A percentile compares a stretch with the other conserved stretches of the same genome.
Evolutionary conservation across 768 basidiomycete genomes (phyloP).

Genomic region (Grammothele lineata): DNA sequence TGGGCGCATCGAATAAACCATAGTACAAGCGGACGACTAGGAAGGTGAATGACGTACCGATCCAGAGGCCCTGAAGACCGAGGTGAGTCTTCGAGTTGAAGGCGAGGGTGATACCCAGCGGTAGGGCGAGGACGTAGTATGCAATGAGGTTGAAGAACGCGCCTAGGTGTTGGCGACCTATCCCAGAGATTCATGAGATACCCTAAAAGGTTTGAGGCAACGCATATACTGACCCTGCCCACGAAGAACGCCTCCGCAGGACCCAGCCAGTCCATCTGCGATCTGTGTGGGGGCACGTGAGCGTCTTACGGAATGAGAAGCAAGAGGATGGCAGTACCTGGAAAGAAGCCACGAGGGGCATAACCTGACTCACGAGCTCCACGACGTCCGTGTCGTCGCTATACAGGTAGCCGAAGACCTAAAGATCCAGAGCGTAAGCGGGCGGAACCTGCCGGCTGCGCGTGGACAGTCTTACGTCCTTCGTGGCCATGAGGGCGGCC

Average conservation of each 20-base stretch:
- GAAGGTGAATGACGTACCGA: conserved; percentile 28
- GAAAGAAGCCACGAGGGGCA: conserved; percentile 53
- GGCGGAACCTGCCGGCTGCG: neutral
- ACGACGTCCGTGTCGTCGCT: conserved; percentile 59
- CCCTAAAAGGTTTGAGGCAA: no score
- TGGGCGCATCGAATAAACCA: neutral
- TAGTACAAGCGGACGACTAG: no score
- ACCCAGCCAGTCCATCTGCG: conserved; percentile 48
- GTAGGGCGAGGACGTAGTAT: conserved; percentile 51
- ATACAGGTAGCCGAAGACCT: conserved; percentile 67
- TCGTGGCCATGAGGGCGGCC: conserved; percentile 49
- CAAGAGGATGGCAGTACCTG: conserved; percentile 32
- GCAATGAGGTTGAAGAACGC: conserved; percentile 71
- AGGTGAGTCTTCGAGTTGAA: conserved; percentile 34
- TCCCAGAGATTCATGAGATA: no score
- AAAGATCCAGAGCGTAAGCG: neutral
- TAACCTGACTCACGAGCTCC: conserved; percentile 41
- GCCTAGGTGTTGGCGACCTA: conserved; percentile 62
- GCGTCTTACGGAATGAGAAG: no score
- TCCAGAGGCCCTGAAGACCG: conserved; percentile 50
- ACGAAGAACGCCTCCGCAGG: conserved; percentile 46
- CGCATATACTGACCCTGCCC: conserved; percentile 39
- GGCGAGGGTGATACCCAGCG: conserved; percentile 48
- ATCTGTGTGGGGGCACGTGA: conserved; percentile 29
- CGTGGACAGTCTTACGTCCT: conserved; percentile 49